Percentiles rank a stretch among this genome's conserved stretches.
These are phyloP conservation scores for Yamadazyma scolyti DNA, from an alignment of 805 yeast species.

Conservation along the genomic window DNA sequence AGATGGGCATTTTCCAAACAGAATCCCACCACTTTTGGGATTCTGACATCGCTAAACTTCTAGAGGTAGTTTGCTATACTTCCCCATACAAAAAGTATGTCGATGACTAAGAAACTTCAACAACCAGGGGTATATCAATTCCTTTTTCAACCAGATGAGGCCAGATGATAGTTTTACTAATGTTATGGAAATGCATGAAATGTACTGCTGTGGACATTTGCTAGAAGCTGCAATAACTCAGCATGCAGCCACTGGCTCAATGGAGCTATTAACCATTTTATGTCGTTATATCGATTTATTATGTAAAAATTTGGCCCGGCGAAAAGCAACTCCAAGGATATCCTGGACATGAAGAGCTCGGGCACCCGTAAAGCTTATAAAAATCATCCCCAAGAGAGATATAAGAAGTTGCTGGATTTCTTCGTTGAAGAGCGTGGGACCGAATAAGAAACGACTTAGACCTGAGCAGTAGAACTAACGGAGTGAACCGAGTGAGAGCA, in stretches of 20 bases:
- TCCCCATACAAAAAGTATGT: conserved; percentile 13
- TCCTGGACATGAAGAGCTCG: conserved; percentile 23
- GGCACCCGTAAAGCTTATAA: conserved; percentile 17
- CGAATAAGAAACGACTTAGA: too few species aligned
- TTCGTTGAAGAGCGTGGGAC: conserved; percentile 20
- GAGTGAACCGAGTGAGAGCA: too few species aligned
- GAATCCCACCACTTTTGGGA: conserved; percentile 22
- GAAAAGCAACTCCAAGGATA: conserved; percentile 15
- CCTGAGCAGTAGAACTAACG: too few species aligned
- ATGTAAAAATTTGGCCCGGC: conserved; percentile 13
- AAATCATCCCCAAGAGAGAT: conserved; percentile 13
- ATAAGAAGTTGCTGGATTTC: conserved; percentile 15
- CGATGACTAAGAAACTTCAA: conserved; percentile 16
- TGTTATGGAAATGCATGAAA: conserved; percentile 13
- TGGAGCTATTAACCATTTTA: conserved; percentile 12
- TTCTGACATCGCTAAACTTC: conserved; percentile 19
- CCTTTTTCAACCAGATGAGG: conserved; percentile 16
- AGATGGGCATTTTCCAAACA: conserved; percentile 16
- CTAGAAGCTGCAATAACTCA: conserved; percentile 20
- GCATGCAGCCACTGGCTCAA: conserved; percentile 13
- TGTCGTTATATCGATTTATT: conserved; percentile 16
- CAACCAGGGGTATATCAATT: conserved; percentile 20
- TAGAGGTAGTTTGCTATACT: conserved; percentile 17
- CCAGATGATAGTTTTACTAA: conserved; percentile 24
- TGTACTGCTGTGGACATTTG: conserved; percentile 20